Percentiles rank a stretch among this genome's conserved stretches.
These are phyloP conservation scores for Earliella scabrosa DNA, from an alignment of 1,284 basidiomycete genomes.

Conservation along the genomic window DNA sequence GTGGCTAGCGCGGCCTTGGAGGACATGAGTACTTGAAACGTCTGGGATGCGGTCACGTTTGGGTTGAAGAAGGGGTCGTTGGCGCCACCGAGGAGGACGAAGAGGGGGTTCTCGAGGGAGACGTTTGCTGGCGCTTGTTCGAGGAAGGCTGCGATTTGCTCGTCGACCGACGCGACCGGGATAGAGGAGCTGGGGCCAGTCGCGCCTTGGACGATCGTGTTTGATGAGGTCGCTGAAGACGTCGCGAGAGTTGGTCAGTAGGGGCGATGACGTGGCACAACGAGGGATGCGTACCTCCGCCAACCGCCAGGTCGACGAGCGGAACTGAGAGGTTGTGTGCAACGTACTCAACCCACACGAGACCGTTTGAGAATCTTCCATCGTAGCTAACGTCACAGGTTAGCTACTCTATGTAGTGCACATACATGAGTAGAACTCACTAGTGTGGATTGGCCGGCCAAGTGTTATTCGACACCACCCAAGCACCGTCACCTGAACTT, in stretches of 20 bases:
- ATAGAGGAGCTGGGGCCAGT: constrained; percentile 5
- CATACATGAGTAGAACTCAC: too few species aligned
- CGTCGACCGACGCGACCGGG: constrained; percentile 8
- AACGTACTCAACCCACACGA: constrained; percentile 10
- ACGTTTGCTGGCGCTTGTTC: not conserved
- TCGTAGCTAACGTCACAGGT: not conserved
- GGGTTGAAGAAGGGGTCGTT: constrained; percentile 12
- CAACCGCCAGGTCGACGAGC: constrained; percentile 8
- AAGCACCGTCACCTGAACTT: constrained; percentile 5
- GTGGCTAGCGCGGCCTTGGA: constrained; percentile 4
- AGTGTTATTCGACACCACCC: constrained; percentile 4
- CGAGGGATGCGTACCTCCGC: constrained; percentile 2
- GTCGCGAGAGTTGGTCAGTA: not conserved
- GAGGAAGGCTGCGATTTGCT: constrained; percentile 7
- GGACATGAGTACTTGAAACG: not conserved
- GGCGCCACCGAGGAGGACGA: constrained; percentile 10
- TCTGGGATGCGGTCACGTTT: constrained; percentile 5
- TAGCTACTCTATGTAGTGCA: not conserved
- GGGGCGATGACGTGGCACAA: not conserved
- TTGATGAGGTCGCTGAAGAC: constrained; percentile 3
- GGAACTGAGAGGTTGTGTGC: constrained; percentile 6
- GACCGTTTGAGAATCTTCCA: constrained; percentile 12
- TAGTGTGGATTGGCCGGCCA: not conserved
- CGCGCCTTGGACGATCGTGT: constrained; percentile 7
- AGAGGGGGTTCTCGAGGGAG: constrained; percentile 2